Conservation (phyloP, 1,284 basidiomycete species). For the Apiotrichum gracile region DNA sequence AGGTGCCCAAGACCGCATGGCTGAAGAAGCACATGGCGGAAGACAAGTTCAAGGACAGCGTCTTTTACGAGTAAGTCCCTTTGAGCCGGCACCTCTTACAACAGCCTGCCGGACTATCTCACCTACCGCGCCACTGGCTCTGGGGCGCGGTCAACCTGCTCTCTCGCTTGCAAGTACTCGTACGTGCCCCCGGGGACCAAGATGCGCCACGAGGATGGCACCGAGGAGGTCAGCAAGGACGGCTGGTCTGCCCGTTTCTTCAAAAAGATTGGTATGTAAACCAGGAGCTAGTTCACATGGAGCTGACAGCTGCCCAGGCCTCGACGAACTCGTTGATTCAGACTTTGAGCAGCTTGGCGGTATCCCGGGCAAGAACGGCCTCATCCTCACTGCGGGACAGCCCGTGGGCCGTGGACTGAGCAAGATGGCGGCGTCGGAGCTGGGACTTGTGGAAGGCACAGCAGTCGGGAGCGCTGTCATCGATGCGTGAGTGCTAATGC, state of each 20-base stretch:
- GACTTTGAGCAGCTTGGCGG: slow-evolving; percentile 75
- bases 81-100: background rate
- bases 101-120: slow-evolving; percentile 79
- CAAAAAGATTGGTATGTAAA: slow-evolving; percentile 63
- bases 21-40: slow-evolving; percentile 80
- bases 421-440: slow-evolving; percentile 69
- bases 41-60: slow-evolving; percentile 68
- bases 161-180: slow-evolving; percentile 93
- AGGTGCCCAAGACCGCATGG: slow-evolving; percentile 95
- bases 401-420: slow-evolving; percentile 83
- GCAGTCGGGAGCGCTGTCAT: slow-evolving; percentile 92
- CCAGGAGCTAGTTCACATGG: too few relatives aligned
- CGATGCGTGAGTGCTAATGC: slow-evolving; percentile 84
- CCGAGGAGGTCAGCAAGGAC: slow-evolving; percentile 43
- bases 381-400: slow-evolving; percentile 82
- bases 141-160: slow-evolving; percentile 80
- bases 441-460: slow-evolving; percentile 81
- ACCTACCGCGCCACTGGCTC: slow-evolving; percentile 84
- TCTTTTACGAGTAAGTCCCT: slow-evolving; percentile 75
- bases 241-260: slow-evolving; percentile 92
- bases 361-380: slow-evolving; percentile 53
- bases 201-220: slow-evolving; percentile 39
- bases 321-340: slow-evolving; percentile 50
- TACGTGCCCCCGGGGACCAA: slow-evolving; percentile 68
- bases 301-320: slow-evolving; percentile 8